phyloP scores from a whole-genome alignment of 768 basidiomycete genomes.

The Gautieria morchelliformis region DNA sequence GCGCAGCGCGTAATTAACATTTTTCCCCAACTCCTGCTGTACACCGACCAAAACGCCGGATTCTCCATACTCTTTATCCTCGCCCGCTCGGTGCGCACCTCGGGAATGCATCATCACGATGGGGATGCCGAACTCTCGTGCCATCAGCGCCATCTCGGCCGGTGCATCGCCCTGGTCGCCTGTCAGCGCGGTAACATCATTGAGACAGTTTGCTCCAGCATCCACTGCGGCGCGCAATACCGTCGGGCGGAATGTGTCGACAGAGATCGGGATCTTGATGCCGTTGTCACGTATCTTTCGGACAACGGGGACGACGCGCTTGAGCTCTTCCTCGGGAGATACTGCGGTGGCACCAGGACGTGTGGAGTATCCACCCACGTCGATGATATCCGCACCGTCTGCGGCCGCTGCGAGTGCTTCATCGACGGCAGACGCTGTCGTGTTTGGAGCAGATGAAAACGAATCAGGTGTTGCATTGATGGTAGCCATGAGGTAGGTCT shows the following conservation, averaged over 20 bases:
- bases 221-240: slow-evolving; percentile 67
- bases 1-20: slow-evolving; percentile 52
- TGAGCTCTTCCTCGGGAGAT: slow-evolving; percentile 55
- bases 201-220: slow-evolving; percentile 88
- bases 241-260: slow-evolving; percentile 82
- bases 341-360: slow-evolving; percentile 71
- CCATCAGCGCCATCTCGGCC: slow-evolving; percentile 52
- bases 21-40: slow-evolving; percentile 57
- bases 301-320: slow-evolving; percentile 66
- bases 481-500: slow-evolving; percentile 80
- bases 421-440: slow-evolving; percentile 34
- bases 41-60: slow-evolving; percentile 58
- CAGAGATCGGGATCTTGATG: slow-evolving; percentile 46
- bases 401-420: slow-evolving; percentile 40
- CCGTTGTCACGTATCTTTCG: slow-evolving; percentile 37
- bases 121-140: slow-evolving; percentile 58
- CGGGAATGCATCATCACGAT: slow-evolving; percentile 93
- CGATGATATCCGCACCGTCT: slow-evolving; percentile 68
- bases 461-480: slow-evolving; percentile 94
- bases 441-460: slow-evolving; percentile 71
- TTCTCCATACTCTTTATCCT: slow-evolving; percentile 53
- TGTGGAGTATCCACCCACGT: slow-evolving; percentile 92
- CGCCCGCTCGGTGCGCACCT: slow-evolving; percentile 53
- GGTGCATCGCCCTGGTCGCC: slow-evolving; percentile 30
- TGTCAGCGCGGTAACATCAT: slow-evolving; percentile 80